These are phyloP conservation scores for Calocybe indica DNA, from an alignment of 768 basidiomycete genomes.

Conservation along the genomic window DNA sequence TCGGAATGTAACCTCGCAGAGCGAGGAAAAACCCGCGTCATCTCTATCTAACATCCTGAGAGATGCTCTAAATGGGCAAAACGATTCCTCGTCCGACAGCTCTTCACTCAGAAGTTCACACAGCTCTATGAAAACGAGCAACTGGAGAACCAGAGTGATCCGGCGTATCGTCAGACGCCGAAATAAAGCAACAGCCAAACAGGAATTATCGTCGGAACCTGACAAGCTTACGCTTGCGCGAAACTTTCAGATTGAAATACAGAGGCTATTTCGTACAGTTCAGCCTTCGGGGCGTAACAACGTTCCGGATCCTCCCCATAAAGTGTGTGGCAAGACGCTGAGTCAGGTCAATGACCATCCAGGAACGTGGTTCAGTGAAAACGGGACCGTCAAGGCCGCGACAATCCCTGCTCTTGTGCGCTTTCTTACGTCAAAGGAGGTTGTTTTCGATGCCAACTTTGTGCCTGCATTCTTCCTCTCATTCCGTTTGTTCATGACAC, in stretches of 20 bases:
- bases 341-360: no score
- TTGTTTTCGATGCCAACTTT: constrained; percentile 35
- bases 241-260: no score
- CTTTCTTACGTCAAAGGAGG: constrained; percentile 38
- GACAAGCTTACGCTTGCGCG: no score
- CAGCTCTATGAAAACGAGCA: background rate
- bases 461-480: constrained; percentile 57
- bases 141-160: constrained; percentile 9
- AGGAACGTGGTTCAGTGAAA: constrained; percentile 14
- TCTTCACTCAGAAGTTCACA: background rate
- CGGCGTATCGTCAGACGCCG: constrained; percentile 10
- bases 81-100: background rate
- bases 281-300: no score
- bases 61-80: background rate
- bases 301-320: no score
- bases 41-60: constrained; percentile 9
- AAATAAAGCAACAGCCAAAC: no score
- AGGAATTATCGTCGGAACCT: no score
- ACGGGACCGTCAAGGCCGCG: constrained; percentile 22
- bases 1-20: background rate
- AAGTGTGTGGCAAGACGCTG: no score
- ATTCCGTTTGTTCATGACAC: constrained; percentile 62
- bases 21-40: background rate
- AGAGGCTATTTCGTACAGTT: no score
- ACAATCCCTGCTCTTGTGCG: constrained; percentile 38